These are phyloP conservation scores for Hanseniaspora uvarum DNA, from an alignment of 1,139 yeast species.

Conservation along the genomic window DNA sequence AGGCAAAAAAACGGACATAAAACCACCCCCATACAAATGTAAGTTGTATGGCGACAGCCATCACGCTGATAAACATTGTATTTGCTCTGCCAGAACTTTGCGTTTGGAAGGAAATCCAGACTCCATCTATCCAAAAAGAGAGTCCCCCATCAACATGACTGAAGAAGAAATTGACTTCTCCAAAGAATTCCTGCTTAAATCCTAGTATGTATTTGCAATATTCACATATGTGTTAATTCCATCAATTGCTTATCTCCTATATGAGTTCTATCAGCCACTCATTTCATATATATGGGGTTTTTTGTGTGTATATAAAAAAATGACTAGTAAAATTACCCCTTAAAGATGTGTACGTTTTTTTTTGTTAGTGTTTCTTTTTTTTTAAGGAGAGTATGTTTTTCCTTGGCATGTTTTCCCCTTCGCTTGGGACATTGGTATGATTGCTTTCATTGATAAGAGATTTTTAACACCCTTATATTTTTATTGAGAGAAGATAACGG, in stretches of 20 bases:
- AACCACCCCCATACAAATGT: neutral
- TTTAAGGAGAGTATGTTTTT: neutral
- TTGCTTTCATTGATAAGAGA: constrained; percentile 18
- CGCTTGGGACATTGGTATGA: neutral
- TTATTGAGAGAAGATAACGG: too few species aligned
- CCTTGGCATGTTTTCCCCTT: too few species aligned
- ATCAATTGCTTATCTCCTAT: too few species aligned
- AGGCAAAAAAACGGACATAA: neutral
- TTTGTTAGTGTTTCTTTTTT: neutral
- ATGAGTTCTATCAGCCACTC: neutral
- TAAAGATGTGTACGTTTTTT: neutral
- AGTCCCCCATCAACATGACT: neutral
- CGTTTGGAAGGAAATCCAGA: neutral
- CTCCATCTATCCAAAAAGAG: neutral
- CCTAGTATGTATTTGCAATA: neutral
- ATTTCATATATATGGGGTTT: neutral
- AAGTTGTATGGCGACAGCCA: neutral
- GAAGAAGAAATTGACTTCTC: neutral
- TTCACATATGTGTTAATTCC: too few species aligned
- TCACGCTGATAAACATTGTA: neutral
- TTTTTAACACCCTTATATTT: too few species aligned
- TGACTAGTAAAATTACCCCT: neutral
- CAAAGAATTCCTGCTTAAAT: neutral
- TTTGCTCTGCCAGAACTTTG: neutral
- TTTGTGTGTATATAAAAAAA: neutral